phyloP scores from a whole-genome alignment of 139 green algal genomes.

The Chlorella vulgaris region DNA sequence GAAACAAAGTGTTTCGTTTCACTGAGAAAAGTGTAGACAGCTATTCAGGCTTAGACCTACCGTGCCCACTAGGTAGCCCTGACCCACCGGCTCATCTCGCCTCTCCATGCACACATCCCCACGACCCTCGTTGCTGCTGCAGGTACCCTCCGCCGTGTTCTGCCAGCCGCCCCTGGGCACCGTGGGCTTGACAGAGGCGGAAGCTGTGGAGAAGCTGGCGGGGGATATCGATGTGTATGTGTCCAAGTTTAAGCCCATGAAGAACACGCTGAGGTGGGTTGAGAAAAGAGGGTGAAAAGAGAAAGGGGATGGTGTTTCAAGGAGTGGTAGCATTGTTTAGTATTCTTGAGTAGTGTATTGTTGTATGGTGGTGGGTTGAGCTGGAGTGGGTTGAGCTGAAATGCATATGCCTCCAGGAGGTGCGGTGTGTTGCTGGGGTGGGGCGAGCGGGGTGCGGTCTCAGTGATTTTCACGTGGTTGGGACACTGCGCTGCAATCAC shows the following conservation, averaged over 20 bases:
- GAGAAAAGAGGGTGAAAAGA: neutral
- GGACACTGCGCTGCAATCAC: too few relatives aligned
- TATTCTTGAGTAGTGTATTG: too few relatives aligned
- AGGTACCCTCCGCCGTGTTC: constrained; percentile 87
- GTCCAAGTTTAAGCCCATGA: constrained; percentile 92
- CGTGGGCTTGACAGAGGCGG: constrained; percentile 91
- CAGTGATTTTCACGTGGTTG: too few relatives aligned
- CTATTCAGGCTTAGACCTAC: too few relatives aligned
- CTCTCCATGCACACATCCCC: neutral
- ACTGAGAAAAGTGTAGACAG: too few relatives aligned
- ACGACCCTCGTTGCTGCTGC: constrained; percentile 11
- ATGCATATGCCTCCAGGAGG: too few relatives aligned
- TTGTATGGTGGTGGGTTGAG: too few relatives aligned
- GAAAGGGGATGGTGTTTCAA: neutral
- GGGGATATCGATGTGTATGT: constrained; percentile 89
- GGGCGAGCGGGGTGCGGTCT: too few relatives aligned
- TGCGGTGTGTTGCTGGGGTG: too few relatives aligned
- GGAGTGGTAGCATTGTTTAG: neutral
- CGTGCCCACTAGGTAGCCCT: neutral
- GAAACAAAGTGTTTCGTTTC: too few relatives aligned
- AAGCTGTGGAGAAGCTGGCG: constrained; percentile 72
- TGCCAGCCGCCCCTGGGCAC: constrained; percentile 88
- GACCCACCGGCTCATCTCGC: neutral
- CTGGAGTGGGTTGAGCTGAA: too few relatives aligned
- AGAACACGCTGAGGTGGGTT: constrained; percentile 80